Percentiles rank a stretch among this genome's conserved stretches.
phyloP scores from a whole-genome alignment of 768 basidiomycete genomes.

The Phallus indusiatus region DNA sequence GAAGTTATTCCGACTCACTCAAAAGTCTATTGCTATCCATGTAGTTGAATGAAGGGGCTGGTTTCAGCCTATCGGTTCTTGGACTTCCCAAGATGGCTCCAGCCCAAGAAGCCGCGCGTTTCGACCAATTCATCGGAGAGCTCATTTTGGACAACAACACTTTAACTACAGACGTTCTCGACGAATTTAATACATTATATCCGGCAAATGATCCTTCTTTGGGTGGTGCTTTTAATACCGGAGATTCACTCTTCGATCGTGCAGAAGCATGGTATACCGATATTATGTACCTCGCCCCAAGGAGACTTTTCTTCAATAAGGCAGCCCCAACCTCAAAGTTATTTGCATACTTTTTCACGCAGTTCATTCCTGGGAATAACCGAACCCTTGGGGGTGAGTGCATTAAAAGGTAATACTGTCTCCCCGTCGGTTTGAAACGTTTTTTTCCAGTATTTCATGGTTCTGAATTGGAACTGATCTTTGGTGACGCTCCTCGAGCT shows the following conservation, averaged over 20 bases:
- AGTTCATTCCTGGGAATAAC: conserved; percentile 48
- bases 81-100: conserved; percentile 16
- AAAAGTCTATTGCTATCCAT: not conserved
- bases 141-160: conserved; percentile 47
- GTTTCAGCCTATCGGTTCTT: conserved; percentile 32
- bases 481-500: conserved; percentile 36
- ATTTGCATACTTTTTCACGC: conserved; percentile 46
- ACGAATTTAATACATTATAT: conserved; percentile 31
- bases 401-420: not conserved
- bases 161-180: conserved; percentile 31
- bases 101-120: conserved; percentile 31
- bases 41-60: conserved; percentile 46
- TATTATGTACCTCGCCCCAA: conserved; percentile 43
- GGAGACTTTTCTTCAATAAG: conserved; percentile 41
- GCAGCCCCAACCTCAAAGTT: conserved; percentile 37
- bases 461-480: conserved; percentile 39
- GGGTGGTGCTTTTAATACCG: conserved; percentile 47
- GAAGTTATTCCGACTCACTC: not conserved
- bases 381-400: conserved; percentile 37
- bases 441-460: conserved; percentile 34
- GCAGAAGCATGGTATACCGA: conserved; percentile 50
- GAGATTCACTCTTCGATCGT: conserved; percentile 50
- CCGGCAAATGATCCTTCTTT: conserved; percentile 38
- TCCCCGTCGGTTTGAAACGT: not conserved
- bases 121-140: conserved; percentile 37